Percentiles rank a stretch among this genome's conserved stretches.
Conservation (phyloP, 2,329 filamentous ascomycete genomes). For the Botrytis fragariae region DNA sequence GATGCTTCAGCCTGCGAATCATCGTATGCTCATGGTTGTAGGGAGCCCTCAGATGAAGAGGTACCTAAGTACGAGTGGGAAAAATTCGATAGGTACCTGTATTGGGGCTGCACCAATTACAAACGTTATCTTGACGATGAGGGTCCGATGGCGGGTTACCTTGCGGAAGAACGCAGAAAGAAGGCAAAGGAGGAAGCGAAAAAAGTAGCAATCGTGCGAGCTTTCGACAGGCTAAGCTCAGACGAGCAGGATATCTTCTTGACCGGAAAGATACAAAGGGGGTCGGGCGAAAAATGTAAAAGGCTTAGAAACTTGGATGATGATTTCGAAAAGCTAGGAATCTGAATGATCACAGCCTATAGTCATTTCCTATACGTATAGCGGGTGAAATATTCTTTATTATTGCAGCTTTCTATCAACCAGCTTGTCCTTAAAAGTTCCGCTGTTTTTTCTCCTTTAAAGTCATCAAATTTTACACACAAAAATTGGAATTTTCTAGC, state of each 20-base stretch:
- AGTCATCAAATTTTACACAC: not conserved
- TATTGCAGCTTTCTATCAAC: not conserved
- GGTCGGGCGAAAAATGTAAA: not conserved
- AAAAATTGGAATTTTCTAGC: not conserved
- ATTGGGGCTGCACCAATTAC: not conserved
- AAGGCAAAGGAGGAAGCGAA: not conserved
- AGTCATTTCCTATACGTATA: not conserved
- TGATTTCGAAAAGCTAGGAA: not conserved
- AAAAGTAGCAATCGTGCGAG: not conserved
- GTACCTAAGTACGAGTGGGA: not conserved
- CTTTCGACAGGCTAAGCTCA: not conserved
- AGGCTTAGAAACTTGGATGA: not conserved
- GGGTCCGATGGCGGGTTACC: accelerated
- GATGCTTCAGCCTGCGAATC: accelerated
- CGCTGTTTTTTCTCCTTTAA: not conserved
- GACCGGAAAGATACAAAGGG: not conserved
- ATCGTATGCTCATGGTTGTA: accelerated
- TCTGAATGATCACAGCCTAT: not conserved
- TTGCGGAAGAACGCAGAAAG: accelerated
- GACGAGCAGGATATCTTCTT: not conserved
- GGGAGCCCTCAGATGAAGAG: accelerated
- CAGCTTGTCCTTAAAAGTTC: not conserved
- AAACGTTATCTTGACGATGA: not conserved
- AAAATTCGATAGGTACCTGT: not conserved
- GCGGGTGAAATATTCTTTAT: not conserved